phyloP scores from a whole-genome alignment of 306 rosid genomes.

The Vigna hirtella region DNA sequence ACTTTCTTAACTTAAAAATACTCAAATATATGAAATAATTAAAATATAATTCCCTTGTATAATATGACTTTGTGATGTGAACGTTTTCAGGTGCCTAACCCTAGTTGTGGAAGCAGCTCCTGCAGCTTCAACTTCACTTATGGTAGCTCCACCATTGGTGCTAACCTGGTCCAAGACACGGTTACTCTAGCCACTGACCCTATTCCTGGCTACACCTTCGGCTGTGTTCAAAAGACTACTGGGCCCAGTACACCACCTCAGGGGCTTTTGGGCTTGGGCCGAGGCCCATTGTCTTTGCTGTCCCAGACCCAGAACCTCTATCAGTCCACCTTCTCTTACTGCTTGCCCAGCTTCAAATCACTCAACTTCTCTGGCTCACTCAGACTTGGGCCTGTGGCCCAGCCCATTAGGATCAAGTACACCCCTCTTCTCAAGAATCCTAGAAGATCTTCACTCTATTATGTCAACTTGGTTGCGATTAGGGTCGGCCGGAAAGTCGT shows the following conservation, averaged over 20 bases:
- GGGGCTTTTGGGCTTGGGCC: constrained; percentile 91
- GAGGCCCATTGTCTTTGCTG: constrained; percentile 83
- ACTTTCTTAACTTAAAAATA: too few relatives aligned
- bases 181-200: constrained; percentile 76
- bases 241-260: constrained; percentile 80
- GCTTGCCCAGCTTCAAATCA: constrained; percentile 89
- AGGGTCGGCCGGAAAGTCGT: constrained; percentile 82
- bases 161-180: constrained; percentile 74
- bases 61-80: neutral
- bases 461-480: constrained; percentile 67
- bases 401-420: constrained; percentile 83
- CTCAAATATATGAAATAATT: too few relatives aligned
- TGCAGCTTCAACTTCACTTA: constrained; percentile 85
- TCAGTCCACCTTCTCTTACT: constrained; percentile 88
- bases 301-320: constrained; percentile 84
- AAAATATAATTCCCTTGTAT: too few relatives aligned
- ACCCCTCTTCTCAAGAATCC: constrained; percentile 91
- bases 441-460: constrained; percentile 86
- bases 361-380: constrained; percentile 84
- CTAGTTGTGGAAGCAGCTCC: constrained; percentile 69
- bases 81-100: constrained; percentile 78
- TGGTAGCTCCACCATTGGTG: constrained; percentile 72
- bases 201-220: constrained; percentile 68
- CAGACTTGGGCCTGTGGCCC: constrained; percentile 84
- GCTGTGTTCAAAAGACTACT: constrained; percentile 71